Base-by-base conservation (phyloP, 768 basidiomycete genomes). In the Lanmaoa pseudosensibilis region DNA sequence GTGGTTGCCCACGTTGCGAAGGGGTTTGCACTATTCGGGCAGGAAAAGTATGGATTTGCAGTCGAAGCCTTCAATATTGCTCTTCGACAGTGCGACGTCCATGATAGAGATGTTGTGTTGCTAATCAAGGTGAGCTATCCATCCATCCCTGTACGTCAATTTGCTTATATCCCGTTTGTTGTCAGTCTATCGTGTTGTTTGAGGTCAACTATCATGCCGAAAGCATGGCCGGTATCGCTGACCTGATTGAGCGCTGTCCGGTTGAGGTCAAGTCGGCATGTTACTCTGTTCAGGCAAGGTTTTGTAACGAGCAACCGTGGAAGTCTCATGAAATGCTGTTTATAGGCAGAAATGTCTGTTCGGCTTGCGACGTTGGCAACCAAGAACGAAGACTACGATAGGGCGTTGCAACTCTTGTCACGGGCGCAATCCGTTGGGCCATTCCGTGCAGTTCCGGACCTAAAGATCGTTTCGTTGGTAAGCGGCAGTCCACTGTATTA, bases 131-230 rank as follows among this genome's bases (percentile, higher is more conserved):
- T 48, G 39, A 25, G 39, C 5, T 11, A 12, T 21, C 11, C 11
- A 16, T 16, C 7, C n/a, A 32, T 13, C 21, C 8, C n/a, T n/a
- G n/a, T n/a, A 33, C 21, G n/a, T 16, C n/a, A 13, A 7, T 21
- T 25, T 37, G 4, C 18, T 45, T 27, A 44, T 32, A 40, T n/a
- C 23, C 32, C 2, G 3, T 13, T 18, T 19, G 1, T 33, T 18
- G 10, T 41, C 25, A 59, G 58, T 52, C 34, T 18, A 52, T 52
- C 11, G 46, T 52, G 27, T 38, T 59, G n/a, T 59, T 58, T 23
- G 56, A 59, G 12, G 40, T 52, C 12, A 18, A 23, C 23, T 59
- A 59, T 47, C 56, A 59, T 44, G 58, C 58, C 0, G 56, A 59
- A 38, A 37, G 58, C 50, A 58, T 59, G 58, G 58, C 58, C 1